phyloP scores from a whole-genome alignment of 108 stramenopile species.

The Discostella stelligeroides region DNA sequence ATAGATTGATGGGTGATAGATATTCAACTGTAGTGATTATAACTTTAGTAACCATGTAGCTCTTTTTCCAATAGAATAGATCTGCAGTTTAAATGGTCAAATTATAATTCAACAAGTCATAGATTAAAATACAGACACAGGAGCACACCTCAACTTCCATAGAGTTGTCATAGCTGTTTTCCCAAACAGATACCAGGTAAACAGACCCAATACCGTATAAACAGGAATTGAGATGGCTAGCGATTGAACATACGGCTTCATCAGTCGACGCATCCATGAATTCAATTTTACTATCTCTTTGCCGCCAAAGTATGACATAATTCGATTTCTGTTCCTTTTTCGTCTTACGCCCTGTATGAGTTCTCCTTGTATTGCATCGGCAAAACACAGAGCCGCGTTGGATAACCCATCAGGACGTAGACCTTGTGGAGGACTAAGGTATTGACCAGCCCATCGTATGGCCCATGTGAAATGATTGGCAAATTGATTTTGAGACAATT shows the following conservation, averaged over 20 bases:
- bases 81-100: too few relatives aligned
- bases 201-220: conserved; percentile 16
- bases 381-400: conserved; percentile 33
- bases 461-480: conserved; percentile 45
- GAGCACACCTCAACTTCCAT: too few relatives aligned
- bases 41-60: too few relatives aligned
- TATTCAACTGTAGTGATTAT: too few relatives aligned
- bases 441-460: conserved; percentile 41
- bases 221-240: conserved; percentile 24
- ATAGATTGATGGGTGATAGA: too few relatives aligned
- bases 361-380: conserved; percentile 29
- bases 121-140: too few relatives aligned
- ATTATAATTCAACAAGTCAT: too few relatives aligned
- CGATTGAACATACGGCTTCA: conserved; percentile 31
- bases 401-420: conserved; percentile 28
- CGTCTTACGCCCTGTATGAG: conserved; percentile 5
- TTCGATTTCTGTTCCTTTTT: conserved; percentile 9
- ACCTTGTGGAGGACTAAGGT: conserved; percentile 34
- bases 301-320: conserved; percentile 27
- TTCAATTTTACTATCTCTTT: conserved; percentile 16
- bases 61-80: conserved; percentile 6
- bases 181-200: conserved; percentile 34
- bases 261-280: conserved; percentile 17
- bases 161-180: conserved; percentile 7
- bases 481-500: background rate